Percentiles rank a stretch among this genome's conserved stretches.
phyloP scores from a whole-genome alignment of 2,329 filamentous ascomycete genomes.

The Pseudogymnoascus sp. region DNA sequence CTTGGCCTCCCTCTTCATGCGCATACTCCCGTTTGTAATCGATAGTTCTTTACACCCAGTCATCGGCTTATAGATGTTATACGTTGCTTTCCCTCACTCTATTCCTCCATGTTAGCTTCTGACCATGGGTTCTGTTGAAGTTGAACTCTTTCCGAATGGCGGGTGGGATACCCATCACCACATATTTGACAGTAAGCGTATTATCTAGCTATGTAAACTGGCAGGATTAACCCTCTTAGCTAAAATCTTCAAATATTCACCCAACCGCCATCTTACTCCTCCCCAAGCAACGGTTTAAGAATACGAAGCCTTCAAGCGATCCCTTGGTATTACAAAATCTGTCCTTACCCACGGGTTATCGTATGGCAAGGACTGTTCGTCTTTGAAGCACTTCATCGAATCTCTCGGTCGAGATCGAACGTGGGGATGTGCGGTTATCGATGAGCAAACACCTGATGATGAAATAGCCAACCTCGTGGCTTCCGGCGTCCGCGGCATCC shows the following conservation, averaged over 20 bases:
- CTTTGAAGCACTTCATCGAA: slow-evolving; percentile 26
- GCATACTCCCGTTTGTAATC: too few species aligned
- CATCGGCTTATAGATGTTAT: too few species aligned
- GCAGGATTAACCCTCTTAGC: background rate
- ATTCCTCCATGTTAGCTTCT: too few species aligned
- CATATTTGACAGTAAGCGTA: slow-evolving; percentile 27
- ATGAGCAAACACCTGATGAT: slow-evolving; percentile 18
- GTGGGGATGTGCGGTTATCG: slow-evolving; percentile 26
- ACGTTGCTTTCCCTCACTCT: too few species aligned
- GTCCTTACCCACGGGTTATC: slow-evolving; percentile 32
- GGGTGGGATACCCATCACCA: slow-evolving; percentile 30
- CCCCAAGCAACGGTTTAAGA: slow-evolving; percentile 23
- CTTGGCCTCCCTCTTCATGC: too few species aligned
- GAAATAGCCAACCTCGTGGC: slow-evolving; percentile 22
- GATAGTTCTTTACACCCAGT: too few species aligned
- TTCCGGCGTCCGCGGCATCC: slow-evolving; percentile 28
- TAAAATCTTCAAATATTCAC: background rate
- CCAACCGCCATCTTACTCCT: slow-evolving; percentile 22
- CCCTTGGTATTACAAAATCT: slow-evolving; percentile 27
- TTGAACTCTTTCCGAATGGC: slow-evolving; percentile 22
- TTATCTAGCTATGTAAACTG: background rate
- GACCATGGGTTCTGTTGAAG: background rate
- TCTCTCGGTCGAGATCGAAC: slow-evolving; percentile 23
- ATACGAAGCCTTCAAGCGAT: slow-evolving; percentile 22
- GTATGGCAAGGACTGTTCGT: slow-evolving; percentile 30